Evolutionary conservation across 2,329 filamentous ascomycete species (phyloP).

Genomic region (Talaromyces sp.): DNA sequence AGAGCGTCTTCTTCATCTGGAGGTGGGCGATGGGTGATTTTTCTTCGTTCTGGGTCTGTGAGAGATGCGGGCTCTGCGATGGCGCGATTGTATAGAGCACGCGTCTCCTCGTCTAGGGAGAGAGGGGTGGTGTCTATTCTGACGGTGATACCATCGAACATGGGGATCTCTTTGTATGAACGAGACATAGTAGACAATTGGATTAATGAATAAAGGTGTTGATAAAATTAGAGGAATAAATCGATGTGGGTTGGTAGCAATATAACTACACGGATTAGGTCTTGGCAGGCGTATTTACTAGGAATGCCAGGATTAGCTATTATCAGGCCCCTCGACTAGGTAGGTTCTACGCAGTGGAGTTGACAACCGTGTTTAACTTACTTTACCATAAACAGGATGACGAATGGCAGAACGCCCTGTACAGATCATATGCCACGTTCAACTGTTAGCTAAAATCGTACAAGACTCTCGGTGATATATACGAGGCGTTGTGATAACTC

Average conservation of each 20-base stretch:
- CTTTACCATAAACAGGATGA: too few relatives aligned
- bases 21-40: slow-evolving; percentile 20
- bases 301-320: too few relatives aligned
- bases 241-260: neutral
- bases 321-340: too few relatives aligned
- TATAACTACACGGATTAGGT: neutral
- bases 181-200: neutral
- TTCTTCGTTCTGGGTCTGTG: slow-evolving; percentile 23
- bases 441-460: too few relatives aligned
- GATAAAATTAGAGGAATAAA: neutral
- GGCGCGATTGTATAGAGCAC: slow-evolving; percentile 23
- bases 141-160: neutral
- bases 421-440: too few relatives aligned
- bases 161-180: neutral
- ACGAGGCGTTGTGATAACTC: too few relatives aligned
- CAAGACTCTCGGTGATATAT: too few relatives aligned
- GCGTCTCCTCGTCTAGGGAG: slow-evolving; percentile 22
- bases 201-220: neutral
- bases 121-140: slow-evolving; percentile 21
- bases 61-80: slow-evolving; percentile 22
- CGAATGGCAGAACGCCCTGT: too few relatives aligned
- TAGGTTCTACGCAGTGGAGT: too few relatives aligned
- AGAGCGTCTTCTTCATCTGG: slow-evolving; percentile 22
- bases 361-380: too few relatives aligned
- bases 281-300: neutral